Evolutionary conservation across 2,329 filamentous ascomycete species (phyloP).

Genomic region (Pseudodiploospora longispora): DNA sequence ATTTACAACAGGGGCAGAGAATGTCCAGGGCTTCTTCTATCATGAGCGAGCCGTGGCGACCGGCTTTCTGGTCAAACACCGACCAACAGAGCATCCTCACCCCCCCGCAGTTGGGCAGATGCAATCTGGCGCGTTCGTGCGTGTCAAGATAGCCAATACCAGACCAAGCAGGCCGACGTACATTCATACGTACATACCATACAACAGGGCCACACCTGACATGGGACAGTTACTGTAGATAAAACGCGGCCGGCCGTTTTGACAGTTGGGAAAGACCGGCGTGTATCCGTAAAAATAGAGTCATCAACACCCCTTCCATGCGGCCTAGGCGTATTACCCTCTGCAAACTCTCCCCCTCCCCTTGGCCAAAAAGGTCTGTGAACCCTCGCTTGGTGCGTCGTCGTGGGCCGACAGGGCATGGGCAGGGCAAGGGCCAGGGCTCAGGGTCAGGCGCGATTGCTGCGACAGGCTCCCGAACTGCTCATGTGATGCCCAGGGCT

Average conservation of each 20-base stretch:
- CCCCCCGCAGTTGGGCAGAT: conserved; percentile 9
- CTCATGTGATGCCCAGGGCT: conserved; percentile 8
- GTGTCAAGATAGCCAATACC: not conserved
- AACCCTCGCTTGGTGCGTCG: not conserved
- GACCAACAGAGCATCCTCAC: not conserved
- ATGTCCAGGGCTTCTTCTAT: too few species aligned
- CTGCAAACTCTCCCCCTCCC: not conserved
- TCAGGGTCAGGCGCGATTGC: conserved; percentile 1
- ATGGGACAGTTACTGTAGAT: too few species aligned
- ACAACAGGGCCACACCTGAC: too few species aligned
- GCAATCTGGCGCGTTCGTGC: conserved; percentile 1
- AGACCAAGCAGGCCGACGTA: too few species aligned
- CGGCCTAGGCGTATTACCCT: not conserved
- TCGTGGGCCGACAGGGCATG: not conserved
- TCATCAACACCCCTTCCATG: not conserved
- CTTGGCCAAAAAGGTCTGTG: not conserved
- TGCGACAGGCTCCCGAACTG: conserved; percentile 4
- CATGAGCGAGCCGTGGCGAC: too few species aligned
- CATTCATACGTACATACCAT: too few species aligned
- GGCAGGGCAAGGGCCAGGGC: too few species aligned
- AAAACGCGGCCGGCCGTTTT: not conserved
- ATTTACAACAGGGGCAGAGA: not conserved
- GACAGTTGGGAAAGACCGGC: not conserved
- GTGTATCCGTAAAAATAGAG: conserved; percentile 1
- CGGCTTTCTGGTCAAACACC: too few species aligned